Evolutionary conservation across 768 basidiomycete species (phyloP), one percentile per base, ranked within the genome.

Genomic region (Dacryopinax primogenitus): DNA sequence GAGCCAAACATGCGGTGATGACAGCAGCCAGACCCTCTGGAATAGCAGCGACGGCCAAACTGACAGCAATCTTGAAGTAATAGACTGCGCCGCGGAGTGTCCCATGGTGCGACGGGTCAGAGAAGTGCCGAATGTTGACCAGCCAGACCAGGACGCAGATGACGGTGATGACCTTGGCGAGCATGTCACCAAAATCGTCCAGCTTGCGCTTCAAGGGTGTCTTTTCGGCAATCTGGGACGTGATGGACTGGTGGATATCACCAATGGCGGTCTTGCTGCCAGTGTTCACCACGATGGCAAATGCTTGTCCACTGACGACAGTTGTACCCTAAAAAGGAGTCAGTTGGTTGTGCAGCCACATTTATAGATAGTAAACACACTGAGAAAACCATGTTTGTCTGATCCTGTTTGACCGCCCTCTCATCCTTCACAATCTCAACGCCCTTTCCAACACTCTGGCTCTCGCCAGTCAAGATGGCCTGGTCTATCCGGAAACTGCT

Each of bases 31-130:
- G 78, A 66, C 95, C 95, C 76, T 99, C 95, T 0, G 96, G 95
- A 72, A 98, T 99, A 39, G 95, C 95, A 66, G 95, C 95, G 39
- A 99, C 95, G n/a, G 96, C 95, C 47, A 99, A 80, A 3, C 96
- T 93, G 45, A 99, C 96, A 35, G 95, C 95, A 73, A 99, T 97
- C 78, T 99, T 99, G 83, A 99, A 91, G 77, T 99, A 99, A 76
- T 97, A 98, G 63, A 99, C 84, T 0, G 95, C 95, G 41, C 95
- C 95, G 73, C 92, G 92, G 71, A 97, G 79, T 51, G 78, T 84
- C 62, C 94, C 90, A 69, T 88, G 89, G 73, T 99, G 95, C 28
- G 89, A 83, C 2, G 95, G 92, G 72, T 99, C 95, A 83, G 84
- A 87, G 76, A 99, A 99, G 77, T 99, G 92, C 62, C 90, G 86